A percentile compares a stretch with the other conserved stretches of the same genome.
These are phyloP conservation scores for Entophlyctis luteolus DNA, from an alignment of 192 early-diverging fungal species.

Conservation along the genomic window DNA sequence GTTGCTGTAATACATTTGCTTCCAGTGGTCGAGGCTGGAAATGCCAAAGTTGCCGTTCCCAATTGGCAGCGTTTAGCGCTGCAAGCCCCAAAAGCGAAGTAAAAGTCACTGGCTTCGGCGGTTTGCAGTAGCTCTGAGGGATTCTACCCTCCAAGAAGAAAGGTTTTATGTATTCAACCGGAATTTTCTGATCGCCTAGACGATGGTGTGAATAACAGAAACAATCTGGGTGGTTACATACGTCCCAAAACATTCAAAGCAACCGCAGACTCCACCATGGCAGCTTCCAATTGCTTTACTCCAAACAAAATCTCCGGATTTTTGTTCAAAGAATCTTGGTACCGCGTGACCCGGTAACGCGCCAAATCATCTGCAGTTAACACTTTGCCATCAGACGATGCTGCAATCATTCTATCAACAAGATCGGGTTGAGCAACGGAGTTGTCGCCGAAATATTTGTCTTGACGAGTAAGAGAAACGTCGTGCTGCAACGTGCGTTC, in stretches of 20 bases:
- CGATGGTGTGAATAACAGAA: no score
- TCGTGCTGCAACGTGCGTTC: slow-evolving; percentile 37
- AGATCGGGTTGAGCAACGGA: background rate
- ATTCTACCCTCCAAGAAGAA: slow-evolving; percentile 12
- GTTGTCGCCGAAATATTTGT: slow-evolving; percentile 36
- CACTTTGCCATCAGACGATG: slow-evolving; percentile 26
- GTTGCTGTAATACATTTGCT: no score
- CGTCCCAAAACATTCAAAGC: background rate
- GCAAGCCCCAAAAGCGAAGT: background rate
- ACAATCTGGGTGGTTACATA: no score
- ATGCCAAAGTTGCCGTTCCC: background rate
- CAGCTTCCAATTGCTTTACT: background rate
- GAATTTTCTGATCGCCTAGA: slow-evolving; percentile 11
- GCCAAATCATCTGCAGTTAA: slow-evolving; percentile 27
- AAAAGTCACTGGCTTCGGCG: no score
- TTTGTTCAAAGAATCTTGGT: slow-evolving; percentile 24
- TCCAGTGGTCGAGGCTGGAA: no score
- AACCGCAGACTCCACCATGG: background rate
- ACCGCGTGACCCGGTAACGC: slow-evolving; percentile 23
- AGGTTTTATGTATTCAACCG: background rate
- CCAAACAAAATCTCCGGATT: slow-evolving; percentile 28
- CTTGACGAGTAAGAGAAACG: slow-evolving; percentile 29
- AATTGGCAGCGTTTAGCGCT: background rate
- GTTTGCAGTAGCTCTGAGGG: background rate
- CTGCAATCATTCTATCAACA: slow-evolving; percentile 11